These are phyloP conservation scores for Neofusicoccum umdonicola DNA, from an alignment of 2,329 filamentous ascomycete species.

Conservation along the genomic window DNA sequence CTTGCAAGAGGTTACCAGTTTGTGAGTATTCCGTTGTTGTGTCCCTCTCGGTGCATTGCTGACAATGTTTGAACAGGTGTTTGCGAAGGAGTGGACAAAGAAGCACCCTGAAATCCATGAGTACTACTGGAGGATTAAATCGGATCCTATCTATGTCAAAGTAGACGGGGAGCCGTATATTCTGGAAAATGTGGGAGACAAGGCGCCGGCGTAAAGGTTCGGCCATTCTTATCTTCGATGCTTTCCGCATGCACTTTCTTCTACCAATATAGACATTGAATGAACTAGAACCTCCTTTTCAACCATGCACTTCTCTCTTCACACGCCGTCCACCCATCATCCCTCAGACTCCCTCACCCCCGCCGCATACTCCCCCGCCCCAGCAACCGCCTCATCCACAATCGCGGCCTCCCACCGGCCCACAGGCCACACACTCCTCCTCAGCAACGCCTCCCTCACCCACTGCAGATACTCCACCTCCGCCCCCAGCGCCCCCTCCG, in stretches of 20 bases:
- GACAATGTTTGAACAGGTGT: not conserved
- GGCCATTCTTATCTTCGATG: not conserved
- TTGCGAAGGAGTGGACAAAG: not conserved
- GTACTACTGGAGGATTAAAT: constrained; percentile 6
- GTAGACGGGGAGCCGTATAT: not conserved
- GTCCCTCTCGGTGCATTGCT: not conserved
- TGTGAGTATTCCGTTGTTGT: not conserved
- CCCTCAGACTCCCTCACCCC: not conserved
- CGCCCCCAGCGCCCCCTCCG: not conserved
- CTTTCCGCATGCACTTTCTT: not conserved
- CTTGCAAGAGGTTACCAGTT: not conserved
- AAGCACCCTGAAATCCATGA: not conserved
- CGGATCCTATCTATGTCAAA: not conserved
- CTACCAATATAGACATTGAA: not conserved
- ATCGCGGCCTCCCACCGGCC: not conserved
- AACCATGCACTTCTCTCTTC: no score
- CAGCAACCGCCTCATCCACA: not conserved
- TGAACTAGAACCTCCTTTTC: no score
- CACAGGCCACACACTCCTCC: not conserved
- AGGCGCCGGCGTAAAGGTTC: not conserved
- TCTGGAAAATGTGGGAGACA: not conserved
- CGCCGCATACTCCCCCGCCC: not conserved
- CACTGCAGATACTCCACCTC: not conserved
- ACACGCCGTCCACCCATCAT: not conserved
- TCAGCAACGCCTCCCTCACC: not conserved